These are phyloP conservation scores for Ascocoryne sarcoides DNA, from an alignment of 2,329 filamentous ascomycete genomes.

Conservation along the genomic window DNA sequence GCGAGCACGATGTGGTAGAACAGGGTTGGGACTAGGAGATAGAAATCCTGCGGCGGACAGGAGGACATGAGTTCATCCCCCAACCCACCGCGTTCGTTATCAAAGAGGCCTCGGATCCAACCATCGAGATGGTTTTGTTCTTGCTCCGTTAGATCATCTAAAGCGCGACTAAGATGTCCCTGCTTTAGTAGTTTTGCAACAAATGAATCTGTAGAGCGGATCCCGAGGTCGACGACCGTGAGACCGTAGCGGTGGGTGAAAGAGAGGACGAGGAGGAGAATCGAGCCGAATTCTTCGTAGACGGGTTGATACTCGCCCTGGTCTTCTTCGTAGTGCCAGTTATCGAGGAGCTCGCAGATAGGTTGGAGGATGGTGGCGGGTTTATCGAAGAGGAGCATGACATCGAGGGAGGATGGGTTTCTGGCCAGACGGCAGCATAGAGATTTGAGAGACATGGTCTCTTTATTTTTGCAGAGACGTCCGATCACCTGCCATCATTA, in stretches of 20 bases:
- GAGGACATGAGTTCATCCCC: slow-evolving; percentile 75
- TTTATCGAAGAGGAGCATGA: slow-evolving; percentile 67
- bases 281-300: slow-evolving; percentile 77
- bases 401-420: slow-evolving; percentile 63
- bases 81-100: slow-evolving; percentile 63
- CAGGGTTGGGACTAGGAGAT: slow-evolving; percentile 65
- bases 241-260: slow-evolving; percentile 70
- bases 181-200: slow-evolving; percentile 56
- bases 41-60: slow-evolving; percentile 76
- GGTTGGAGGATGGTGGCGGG: slow-evolving; percentile 62
- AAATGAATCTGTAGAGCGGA: slow-evolving; percentile 52
- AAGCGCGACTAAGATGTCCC: slow-evolving; percentile 46
- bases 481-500: slow-evolving; percentile 47
- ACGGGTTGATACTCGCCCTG: slow-evolving; percentile 77
- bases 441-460: slow-evolving; percentile 71
- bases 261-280: slow-evolving; percentile 63
- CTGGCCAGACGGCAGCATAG: slow-evolving; percentile 66
- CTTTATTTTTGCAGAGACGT: slow-evolving; percentile 61
- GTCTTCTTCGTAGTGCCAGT: slow-evolving; percentile 75
- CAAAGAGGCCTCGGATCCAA: slow-evolving; percentile 73
- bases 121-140: slow-evolving; percentile 58
- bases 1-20: slow-evolving; percentile 69
- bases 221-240: slow-evolving; percentile 53
- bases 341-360: slow-evolving; percentile 65
- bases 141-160: slow-evolving; percentile 52